Conservation (phyloP, 164 flowering plant genomes). For the Vitis rotundifolia region DNA sequence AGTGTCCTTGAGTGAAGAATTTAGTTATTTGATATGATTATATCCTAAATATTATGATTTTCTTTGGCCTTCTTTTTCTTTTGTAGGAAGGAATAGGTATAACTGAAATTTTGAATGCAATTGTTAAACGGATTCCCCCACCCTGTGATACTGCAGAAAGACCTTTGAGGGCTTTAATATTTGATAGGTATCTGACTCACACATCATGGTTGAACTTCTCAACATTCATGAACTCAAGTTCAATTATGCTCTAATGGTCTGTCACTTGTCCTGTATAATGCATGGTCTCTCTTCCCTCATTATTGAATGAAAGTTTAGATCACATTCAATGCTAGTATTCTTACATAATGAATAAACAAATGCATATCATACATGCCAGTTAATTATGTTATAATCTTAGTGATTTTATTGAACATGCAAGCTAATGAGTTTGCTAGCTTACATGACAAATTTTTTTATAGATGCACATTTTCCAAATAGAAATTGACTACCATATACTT, state of each 20-base stretch:
- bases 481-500: neutral
- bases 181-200: constrained; percentile 71
- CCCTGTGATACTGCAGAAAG: constrained; percentile 66
- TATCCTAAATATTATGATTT: constrained; percentile 2
- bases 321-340: too few relatives aligned
- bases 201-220: neutral
- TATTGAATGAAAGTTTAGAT: too few relatives aligned
- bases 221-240: neutral
- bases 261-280: neutral
- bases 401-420: neutral
- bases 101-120: constrained; percentile 76
- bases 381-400: neutral
- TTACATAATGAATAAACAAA: neutral
- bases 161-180: constrained; percentile 92
- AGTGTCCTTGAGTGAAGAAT: neutral
- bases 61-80: constrained; percentile 9
- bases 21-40: neutral
- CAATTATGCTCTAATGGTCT: neutral
- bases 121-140: constrained; percentile 79
- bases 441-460: neutral
- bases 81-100: constrained; percentile 94
- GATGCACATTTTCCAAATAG: neutral
- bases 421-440: too few relatives aligned
- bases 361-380: neutral
- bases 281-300: neutral